Percentiles rank a stretch among this genome's conserved stretches.
These are phyloP conservation scores for Fusarium tuaranense DNA, from an alignment of 2,329 filamentous ascomycete species.

Conservation along the genomic window DNA sequence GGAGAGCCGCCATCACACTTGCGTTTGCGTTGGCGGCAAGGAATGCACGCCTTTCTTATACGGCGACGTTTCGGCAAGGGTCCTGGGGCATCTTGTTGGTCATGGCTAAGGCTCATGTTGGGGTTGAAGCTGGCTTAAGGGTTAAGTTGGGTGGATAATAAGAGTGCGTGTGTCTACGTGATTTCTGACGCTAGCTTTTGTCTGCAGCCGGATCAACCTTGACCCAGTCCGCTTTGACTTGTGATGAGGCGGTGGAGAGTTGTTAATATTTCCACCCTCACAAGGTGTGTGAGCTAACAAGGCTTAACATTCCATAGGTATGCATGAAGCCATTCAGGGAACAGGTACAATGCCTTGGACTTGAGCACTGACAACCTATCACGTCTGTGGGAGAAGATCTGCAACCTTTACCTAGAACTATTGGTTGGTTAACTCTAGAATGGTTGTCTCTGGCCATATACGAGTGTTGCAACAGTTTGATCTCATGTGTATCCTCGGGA, in stretches of 20 bases:
- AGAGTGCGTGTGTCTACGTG: not conserved
- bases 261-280: not conserved
- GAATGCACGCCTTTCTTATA: constrained; percentile 37
- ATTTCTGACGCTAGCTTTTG: not conserved
- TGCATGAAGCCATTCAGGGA: not conserved
- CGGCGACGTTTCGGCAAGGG: not conserved
- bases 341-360: not conserved
- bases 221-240: not conserved
- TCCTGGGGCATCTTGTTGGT: not conserved
- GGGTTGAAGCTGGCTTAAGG: not conserved
- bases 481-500: not conserved
- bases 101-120: not conserved
- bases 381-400: not conserved
- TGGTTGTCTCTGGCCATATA: not conserved
- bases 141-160: not conserved
- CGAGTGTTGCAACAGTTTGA: not conserved
- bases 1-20: constrained; percentile 40
- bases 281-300: not conserved
- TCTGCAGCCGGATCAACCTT: not conserved
- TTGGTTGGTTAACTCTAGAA: not conserved
- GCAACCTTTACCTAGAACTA: not conserved
- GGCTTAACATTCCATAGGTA: not conserved
- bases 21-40: constrained; percentile 40
- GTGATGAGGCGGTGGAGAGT: not conserved
- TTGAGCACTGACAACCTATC: not conserved